Evolutionary conservation across 192 early-diverging fungal genomes (phyloP).

Genomic region (Lunasporangiospora selenospora): DNA sequence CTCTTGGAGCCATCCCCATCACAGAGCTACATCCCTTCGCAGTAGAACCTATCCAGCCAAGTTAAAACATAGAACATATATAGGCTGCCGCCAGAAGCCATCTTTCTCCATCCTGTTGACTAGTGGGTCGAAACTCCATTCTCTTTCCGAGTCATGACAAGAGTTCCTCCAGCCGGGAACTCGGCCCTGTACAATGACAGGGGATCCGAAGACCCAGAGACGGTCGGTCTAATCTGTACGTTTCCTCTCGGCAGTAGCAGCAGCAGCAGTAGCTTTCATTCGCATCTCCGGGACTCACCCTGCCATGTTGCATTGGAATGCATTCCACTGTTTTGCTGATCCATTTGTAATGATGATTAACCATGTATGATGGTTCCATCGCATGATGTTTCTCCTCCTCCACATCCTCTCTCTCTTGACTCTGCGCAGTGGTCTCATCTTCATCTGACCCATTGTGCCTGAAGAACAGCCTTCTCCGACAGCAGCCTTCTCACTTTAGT

Average conservation of each 20-base stretch:
- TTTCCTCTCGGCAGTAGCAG: not conserved
- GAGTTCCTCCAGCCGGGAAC: slow-evolving; percentile 9
- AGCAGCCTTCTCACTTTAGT: slow-evolving; percentile 14
- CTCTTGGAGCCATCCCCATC: too few species aligned
- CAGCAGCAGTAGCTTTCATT: not conserved
- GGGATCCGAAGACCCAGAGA: slow-evolving; percentile 17
- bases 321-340: too few species aligned
- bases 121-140: too few species aligned
- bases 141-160: slow-evolving; percentile 25
- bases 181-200: not conserved
- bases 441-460: not conserved
- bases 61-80: too few species aligned
- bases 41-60: too few species aligned
- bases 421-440: slow-evolving; percentile 7
- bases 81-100: too few species aligned
- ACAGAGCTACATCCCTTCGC: too few species aligned
- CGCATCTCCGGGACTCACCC: too few species aligned
- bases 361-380: not conserved
- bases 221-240: slow-evolving; percentile 40
- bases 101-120: too few species aligned
- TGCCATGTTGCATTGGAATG: too few species aligned
- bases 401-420: not conserved
- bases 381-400: not conserved
- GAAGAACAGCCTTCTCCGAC: not conserved
- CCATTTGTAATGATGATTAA: not conserved